Conservation (phyloP, 352 stramenopile genomes). For the Globisporangium viniferum region DNA sequence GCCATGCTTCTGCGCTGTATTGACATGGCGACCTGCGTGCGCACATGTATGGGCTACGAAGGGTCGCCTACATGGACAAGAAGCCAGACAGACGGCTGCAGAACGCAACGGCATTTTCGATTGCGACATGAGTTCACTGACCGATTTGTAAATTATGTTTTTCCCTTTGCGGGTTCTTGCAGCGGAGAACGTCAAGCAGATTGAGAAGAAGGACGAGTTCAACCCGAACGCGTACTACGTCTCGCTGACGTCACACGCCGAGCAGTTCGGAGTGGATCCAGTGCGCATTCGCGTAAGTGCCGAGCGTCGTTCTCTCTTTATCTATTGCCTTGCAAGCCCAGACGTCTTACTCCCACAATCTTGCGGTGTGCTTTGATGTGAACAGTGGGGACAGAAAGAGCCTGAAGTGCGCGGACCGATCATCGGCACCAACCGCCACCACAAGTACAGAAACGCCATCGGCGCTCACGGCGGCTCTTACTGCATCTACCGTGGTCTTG, state of each 20-base stretch:
- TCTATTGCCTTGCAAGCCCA: not conserved
- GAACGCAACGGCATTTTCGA: not conserved
- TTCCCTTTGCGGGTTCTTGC: not conserved
- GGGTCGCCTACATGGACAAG: not conserved
- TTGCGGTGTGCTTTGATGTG: constrained; percentile 2
- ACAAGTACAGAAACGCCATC: constrained; percentile 97
- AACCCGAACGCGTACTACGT: constrained; percentile 87
- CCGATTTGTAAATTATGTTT: not conserved
- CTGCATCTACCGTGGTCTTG: constrained; percentile 98
- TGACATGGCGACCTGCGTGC: not conserved
- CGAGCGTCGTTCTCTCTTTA: not conserved
- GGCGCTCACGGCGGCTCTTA: constrained; percentile 97
- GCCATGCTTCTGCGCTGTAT: constrained; percentile 1
- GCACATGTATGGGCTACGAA: not conserved
- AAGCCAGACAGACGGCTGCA: not conserved
- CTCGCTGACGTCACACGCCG: constrained; percentile 83
- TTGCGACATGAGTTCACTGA: not conserved
- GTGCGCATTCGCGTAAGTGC: constrained; percentile 73
- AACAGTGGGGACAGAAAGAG: constrained; percentile 91
- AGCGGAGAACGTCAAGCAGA: constrained; percentile 81
- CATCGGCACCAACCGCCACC: constrained; percentile 95
- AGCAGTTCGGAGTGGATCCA: constrained; percentile 85
- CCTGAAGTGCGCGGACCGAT: constrained; percentile 90
- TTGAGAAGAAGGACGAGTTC: constrained; percentile 84
- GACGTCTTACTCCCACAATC: not conserved